phyloP scores from a whole-genome alignment of 768 basidiomycete species.

The Pluteus cervinus region DNA sequence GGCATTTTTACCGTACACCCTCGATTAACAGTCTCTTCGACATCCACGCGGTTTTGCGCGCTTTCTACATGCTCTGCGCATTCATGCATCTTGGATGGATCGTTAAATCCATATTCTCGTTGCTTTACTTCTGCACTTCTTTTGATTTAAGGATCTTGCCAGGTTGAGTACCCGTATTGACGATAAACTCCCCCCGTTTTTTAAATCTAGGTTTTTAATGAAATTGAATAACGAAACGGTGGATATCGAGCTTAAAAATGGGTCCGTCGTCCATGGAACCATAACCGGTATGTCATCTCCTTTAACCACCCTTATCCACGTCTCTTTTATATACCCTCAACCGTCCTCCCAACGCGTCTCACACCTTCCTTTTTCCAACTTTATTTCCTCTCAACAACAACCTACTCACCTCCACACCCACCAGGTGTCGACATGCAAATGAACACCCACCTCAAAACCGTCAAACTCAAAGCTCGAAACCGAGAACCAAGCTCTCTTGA shows the following conservation, averaged over 20 bases:
- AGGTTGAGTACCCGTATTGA: no score
- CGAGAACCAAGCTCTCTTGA: conserved; percentile 85
- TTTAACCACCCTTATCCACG: conserved; percentile 5
- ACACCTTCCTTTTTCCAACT: no score
- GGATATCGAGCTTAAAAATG: conserved; percentile 97
- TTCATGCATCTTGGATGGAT: no score
- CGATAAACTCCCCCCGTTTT: conserved; percentile 10
- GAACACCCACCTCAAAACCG: conserved; percentile 98
- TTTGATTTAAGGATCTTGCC: no score
- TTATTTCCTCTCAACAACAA: conserved; percentile 3
- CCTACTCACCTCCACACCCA: conserved; percentile 2
- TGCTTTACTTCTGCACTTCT: no score
- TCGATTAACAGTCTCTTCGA: no score
- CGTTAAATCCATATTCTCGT: no score
- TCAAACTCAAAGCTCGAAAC: conserved; percentile 93
- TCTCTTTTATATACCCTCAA: background rate
- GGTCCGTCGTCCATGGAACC: conserved; percentile 90
- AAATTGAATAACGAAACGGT: conserved; percentile 99
- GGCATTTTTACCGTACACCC: no score
- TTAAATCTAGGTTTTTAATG: conserved; percentile 82
- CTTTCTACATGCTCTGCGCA: no score
- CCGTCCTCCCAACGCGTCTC: no score
- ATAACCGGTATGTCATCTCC: conserved; percentile 71
- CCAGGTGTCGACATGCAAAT: conserved; percentile 98
- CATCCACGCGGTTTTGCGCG: no score